Conservation (phyloP, 1,139 yeast genomes). For the Pichia cactophila region DNA sequence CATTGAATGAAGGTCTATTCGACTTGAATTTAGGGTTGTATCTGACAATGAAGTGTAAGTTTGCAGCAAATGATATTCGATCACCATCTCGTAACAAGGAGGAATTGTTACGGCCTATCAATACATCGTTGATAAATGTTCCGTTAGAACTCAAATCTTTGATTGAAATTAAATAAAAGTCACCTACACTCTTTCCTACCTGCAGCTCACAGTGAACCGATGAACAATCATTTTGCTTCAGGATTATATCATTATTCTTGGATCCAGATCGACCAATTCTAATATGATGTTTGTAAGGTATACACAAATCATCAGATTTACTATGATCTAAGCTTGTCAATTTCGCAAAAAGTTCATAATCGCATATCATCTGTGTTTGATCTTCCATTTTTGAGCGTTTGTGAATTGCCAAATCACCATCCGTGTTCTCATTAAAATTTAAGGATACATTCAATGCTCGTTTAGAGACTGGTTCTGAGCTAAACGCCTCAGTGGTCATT, state of each 20-base stretch:
- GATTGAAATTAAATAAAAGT: constrained; percentile 38
- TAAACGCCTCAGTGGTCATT: neutral
- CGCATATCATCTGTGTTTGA: neutral
- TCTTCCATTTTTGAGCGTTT: constrained; percentile 1
- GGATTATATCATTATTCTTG: constrained; percentile 44
- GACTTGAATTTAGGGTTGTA: constrained; percentile 30
- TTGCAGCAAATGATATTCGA: constrained; percentile 53
- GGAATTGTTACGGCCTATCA: constrained; percentile 42
- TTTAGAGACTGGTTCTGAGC: neutral
- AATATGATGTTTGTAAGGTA: constrained; percentile 6
- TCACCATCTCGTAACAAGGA: constrained; percentile 57
- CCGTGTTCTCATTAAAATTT: constrained; percentile 50
- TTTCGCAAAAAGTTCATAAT: constrained; percentile 3
- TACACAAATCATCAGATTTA: constrained; percentile 2
- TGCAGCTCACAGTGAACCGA: constrained; percentile 53
- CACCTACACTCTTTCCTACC: constrained; percentile 25
- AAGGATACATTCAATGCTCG: neutral
- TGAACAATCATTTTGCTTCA: constrained; percentile 56
- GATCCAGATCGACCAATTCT: constrained; percentile 51
- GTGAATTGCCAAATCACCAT: constrained; percentile 36
- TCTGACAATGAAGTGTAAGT: constrained; percentile 49
- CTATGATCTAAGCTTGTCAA: constrained; percentile 5
- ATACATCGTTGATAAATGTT: constrained; percentile 52
- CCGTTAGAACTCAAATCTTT: constrained; percentile 64
- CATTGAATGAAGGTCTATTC: constrained; percentile 39